Conservation (phyloP, 2,329 filamentous ascomycete genomes). For the Setomelanomma holmii region DNA sequence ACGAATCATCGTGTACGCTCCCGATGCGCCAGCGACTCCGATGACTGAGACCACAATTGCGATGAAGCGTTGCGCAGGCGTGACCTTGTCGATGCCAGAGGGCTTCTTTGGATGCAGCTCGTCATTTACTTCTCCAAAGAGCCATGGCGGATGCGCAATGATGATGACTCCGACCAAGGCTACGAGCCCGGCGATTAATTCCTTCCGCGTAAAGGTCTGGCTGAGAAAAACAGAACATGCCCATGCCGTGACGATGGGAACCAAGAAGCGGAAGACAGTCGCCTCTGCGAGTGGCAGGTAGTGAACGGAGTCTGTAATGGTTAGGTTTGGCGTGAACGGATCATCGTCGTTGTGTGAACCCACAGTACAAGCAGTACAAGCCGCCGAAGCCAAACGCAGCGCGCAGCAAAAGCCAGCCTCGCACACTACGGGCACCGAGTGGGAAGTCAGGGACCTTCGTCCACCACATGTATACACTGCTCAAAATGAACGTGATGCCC, state of each 20-base stretch:
- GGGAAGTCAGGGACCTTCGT: constrained; percentile 47
- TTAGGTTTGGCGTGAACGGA: constrained; percentile 40
- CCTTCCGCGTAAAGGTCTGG: constrained; percentile 75
- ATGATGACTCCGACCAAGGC: constrained; percentile 78
- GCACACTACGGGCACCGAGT: constrained; percentile 13
- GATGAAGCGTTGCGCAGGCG: constrained; percentile 67
- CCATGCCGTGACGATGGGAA: constrained; percentile 76
- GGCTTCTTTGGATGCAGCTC: constrained; percentile 10
- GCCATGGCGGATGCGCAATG: constrained; percentile 72
- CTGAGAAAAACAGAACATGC: constrained; percentile 74
- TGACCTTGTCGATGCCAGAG: constrained; percentile 49
- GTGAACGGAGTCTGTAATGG: constrained; percentile 64
- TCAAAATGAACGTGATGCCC: constrained; percentile 70
- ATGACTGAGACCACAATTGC: constrained; percentile 74
- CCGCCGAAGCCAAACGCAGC: constrained; percentile 22
- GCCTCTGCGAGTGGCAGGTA: constrained; percentile 84
- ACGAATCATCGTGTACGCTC: constrained; percentile 75
- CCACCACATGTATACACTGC: constrained; percentile 74
- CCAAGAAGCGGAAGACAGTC: constrained; percentile 83
- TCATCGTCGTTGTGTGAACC: not conserved
- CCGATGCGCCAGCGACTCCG: constrained; percentile 75
- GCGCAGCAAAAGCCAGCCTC: constrained; percentile 18
- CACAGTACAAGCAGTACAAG: constrained; percentile 23
- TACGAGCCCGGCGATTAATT: constrained; percentile 74
- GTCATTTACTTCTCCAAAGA: constrained; percentile 52